Evolutionary conservation across 805 yeast species (phyloP).

Genomic region (Barnettozyma sp.): DNA sequence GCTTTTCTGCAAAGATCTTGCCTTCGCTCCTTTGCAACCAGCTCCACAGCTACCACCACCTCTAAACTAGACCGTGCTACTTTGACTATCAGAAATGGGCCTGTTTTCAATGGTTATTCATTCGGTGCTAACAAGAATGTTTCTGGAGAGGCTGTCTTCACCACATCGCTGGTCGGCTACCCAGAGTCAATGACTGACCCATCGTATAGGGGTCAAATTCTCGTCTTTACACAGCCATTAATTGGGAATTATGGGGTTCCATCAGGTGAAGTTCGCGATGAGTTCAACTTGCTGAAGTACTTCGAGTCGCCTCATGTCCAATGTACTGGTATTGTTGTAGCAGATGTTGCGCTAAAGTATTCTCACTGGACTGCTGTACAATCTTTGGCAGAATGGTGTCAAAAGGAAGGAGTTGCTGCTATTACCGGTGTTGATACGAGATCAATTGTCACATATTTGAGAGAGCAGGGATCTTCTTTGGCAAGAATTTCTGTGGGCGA

Average conservation of each 20-base stretch:
- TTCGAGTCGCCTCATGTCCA: constrained; percentile 89
- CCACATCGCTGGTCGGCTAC: constrained; percentile 96
- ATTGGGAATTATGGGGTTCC: constrained; percentile 99
- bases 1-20: constrained; percentile 25
- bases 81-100: constrained; percentile 85
- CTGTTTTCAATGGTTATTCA: constrained; percentile 86
- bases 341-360: constrained; percentile 90
- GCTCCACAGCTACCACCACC: constrained; percentile 22
- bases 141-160: constrained; percentile 96
- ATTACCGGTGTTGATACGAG: constrained; percentile 97
- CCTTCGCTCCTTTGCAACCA: constrained; percentile 24
- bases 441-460: constrained; percentile 81
- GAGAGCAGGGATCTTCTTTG: constrained; percentile 94
- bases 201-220: constrained; percentile 92
- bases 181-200: constrained; percentile 99
- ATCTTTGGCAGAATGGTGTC: constrained; percentile 91
- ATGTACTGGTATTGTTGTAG: constrained; percentile 93
- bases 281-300: constrained; percentile 78
- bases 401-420: constrained; percentile 93
- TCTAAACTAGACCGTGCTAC: constrained; percentile 68
- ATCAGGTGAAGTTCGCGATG: constrained; percentile 69
- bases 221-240: constrained; percentile 94
- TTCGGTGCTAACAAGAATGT: constrained; percentile 92
- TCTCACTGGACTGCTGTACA: constrained; percentile 99
- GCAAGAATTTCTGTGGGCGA: constrained; percentile 88